Conservation (phyloP, 768 basidiomycete species). For the Boletus rubropictus region DNA sequence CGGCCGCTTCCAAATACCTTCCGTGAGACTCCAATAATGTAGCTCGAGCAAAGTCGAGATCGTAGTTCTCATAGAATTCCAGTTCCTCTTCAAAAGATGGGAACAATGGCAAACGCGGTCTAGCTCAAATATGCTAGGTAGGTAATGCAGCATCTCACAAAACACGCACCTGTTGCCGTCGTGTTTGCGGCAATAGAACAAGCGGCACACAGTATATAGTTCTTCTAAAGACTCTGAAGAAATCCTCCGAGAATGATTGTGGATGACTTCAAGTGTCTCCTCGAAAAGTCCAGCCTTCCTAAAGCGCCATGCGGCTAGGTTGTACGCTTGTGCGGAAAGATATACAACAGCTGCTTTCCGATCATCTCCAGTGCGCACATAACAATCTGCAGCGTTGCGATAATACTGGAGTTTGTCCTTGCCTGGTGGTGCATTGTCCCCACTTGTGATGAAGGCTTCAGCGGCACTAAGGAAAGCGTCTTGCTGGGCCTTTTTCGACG, state of each 20-base stretch:
- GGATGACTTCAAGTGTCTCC: constrained; percentile 45
- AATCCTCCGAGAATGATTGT: constrained; percentile 30
- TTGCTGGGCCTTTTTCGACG: constrained; percentile 19
- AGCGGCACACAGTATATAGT: constrained; percentile 41
- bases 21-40: constrained; percentile 39
- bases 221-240: constrained; percentile 25
- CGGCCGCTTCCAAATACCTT: constrained; percentile 45
- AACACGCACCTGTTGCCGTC: constrained; percentile 17
- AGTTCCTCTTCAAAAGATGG: constrained; percentile 44
- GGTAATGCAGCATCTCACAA: background rate
- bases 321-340: constrained; percentile 38
- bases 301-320: constrained; percentile 41
- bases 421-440: constrained; percentile 20
- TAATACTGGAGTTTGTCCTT: constrained; percentile 35
- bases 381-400: constrained; percentile 43
- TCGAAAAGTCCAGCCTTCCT: constrained; percentile 48
- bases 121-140: constrained; percentile 21
- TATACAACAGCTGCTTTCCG: constrained; percentile 43
- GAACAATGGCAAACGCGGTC: constrained; percentile 47
- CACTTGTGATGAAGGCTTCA: constrained; percentile 43
- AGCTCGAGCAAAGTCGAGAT: constrained; percentile 45
- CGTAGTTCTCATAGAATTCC: constrained; percentile 52
- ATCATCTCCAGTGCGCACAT: constrained; percentile 35
- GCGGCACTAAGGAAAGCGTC: constrained; percentile 44
- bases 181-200: constrained; percentile 39